These are phyloP conservation scores for Trichomonascaceae sp. DNA, from an alignment of 1,139 yeast genomes.

Conservation along the genomic window DNA sequence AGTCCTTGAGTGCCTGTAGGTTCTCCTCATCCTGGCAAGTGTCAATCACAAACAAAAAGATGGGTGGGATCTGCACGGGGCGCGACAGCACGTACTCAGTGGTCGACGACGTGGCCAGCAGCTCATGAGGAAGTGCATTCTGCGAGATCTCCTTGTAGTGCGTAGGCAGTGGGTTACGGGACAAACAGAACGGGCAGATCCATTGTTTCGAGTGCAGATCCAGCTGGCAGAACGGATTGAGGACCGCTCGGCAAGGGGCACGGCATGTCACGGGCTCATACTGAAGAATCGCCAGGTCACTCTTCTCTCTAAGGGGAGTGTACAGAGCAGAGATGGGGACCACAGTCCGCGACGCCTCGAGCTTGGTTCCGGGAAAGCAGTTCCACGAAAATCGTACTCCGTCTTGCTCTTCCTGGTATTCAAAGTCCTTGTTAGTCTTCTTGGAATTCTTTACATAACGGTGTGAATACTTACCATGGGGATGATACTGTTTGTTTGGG, in stretches of 20 bases:
- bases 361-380: conserved; percentile 73
- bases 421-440: conserved; percentile 42
- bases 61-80: conserved; percentile 88
- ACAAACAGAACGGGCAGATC: conserved; percentile 80
- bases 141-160: conserved; percentile 79
- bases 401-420: conserved; percentile 71
- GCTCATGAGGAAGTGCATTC: conserved; percentile 78
- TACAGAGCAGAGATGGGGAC: conserved; percentile 91
- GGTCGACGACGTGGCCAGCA: conserved; percentile 66
- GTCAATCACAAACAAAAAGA: conserved; percentile 82
- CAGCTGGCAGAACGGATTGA: conserved; percentile 75
- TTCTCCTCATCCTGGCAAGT: conserved; percentile 92
- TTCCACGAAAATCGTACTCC: conserved; percentile 93
- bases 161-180: conserved; percentile 77
- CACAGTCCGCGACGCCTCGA: conserved; percentile 83
- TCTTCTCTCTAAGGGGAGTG: conserved; percentile 77
- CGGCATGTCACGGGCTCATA: conserved; percentile 89
- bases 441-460: conserved; percentile 1
- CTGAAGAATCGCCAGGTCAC: conserved; percentile 66
- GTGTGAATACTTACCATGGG: neutral
- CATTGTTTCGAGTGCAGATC: conserved; percentile 75
- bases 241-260: conserved; percentile 67
- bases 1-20: conserved; percentile 76
- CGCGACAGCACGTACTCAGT: conserved; percentile 83
- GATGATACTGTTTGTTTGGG: conserved; percentile 1